Conservation (phyloP, 2,329 filamentous ascomycete genomes). For the Aspergillaceae sp. region DNA sequence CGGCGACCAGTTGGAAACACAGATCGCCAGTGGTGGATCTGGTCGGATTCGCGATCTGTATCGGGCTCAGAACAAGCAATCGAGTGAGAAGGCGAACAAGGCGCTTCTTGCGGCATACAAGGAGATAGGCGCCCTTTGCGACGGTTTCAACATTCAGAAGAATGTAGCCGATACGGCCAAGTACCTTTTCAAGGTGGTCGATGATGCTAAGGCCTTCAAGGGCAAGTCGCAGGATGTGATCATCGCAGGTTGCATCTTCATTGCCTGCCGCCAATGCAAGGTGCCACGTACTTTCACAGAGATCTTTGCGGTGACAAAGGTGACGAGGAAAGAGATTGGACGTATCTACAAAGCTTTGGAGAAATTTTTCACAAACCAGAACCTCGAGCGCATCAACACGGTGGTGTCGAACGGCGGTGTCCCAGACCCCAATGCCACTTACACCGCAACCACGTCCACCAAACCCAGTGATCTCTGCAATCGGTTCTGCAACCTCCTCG, state of each 20-base stretch:
- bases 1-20: conserved; percentile 80
- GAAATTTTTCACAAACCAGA: conserved; percentile 71
- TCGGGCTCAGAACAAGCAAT: conserved; percentile 73
- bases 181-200: conserved; percentile 88
- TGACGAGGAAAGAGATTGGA: conserved; percentile 95
- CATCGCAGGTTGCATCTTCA: conserved; percentile 94
- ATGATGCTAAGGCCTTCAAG: conserved; percentile 89
- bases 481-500: conserved; percentile 80
- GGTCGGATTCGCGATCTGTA: conserved; percentile 65
- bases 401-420: conserved; percentile 44
- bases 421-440: conserved; percentile 47
- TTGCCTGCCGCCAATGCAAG: conserved; percentile 83
- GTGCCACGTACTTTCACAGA: conserved; percentile 88
- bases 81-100: conserved; percentile 75
- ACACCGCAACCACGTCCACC: conserved; percentile 67
- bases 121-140: conserved; percentile 79
- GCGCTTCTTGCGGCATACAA: conserved; percentile 72
- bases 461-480: conserved; percentile 76
- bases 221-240: conserved; percentile 90
- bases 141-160: conserved; percentile 71
- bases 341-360: conserved; percentile 90
- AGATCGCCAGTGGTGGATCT: conserved; percentile 73
- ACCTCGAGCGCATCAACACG: conserved; percentile 48
- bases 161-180: conserved; percentile 83
- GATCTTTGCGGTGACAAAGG: conserved; percentile 85